Conservation (phyloP, 73 alveolate species). For the Paramecium bursaria region DNA sequence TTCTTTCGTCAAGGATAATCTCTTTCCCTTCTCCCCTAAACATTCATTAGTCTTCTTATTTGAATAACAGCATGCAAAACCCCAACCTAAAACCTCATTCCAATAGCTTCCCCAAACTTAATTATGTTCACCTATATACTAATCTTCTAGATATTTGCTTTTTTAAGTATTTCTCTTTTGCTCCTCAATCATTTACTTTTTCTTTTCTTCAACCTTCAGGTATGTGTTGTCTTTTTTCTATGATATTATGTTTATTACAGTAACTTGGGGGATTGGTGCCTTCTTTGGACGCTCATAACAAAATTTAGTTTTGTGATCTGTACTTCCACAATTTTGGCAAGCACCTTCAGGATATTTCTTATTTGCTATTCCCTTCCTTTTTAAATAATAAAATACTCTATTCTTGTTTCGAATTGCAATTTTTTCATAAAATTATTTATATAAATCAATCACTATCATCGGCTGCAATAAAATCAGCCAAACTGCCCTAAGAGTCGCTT, state of each 20-base stretch:
- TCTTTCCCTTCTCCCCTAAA: conserved; percentile 73
- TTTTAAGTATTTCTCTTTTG: background rate
- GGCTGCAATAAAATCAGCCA: too few relatives aligned
- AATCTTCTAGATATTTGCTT: conserved; percentile 71
- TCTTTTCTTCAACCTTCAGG: conserved; percentile 5
- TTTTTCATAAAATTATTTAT: too few relatives aligned
- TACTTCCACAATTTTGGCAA: conserved; percentile 21
- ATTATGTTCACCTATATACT: conserved; percentile 69
- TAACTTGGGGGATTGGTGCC: background rate
- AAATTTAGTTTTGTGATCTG: conserved; percentile 41
- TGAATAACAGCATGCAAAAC: conserved; percentile 77
- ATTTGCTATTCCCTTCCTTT: conserved; percentile 66
- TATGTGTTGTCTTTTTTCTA: background rate
- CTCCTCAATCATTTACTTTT: background rate
- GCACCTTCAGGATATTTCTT: conserved; percentile 94
- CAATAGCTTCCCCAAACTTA: conserved; percentile 79
- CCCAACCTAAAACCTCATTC: conserved; percentile 81
- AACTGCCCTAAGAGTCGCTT: too few relatives aligned
- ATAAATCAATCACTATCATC: too few relatives aligned
- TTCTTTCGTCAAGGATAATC: conserved; percentile 69
- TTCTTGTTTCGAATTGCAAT: too few relatives aligned
- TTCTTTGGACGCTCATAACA: conserved; percentile 41
- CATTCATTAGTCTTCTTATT: conserved; percentile 66
- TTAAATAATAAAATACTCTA: too few relatives aligned
- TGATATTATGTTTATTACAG: background rate